A percentile compares a stretch with the other conserved stretches of the same genome.
phyloP scores from a whole-genome alignment of 2,329 filamentous ascomycete species.

The Hypoxylon sp. region DNA sequence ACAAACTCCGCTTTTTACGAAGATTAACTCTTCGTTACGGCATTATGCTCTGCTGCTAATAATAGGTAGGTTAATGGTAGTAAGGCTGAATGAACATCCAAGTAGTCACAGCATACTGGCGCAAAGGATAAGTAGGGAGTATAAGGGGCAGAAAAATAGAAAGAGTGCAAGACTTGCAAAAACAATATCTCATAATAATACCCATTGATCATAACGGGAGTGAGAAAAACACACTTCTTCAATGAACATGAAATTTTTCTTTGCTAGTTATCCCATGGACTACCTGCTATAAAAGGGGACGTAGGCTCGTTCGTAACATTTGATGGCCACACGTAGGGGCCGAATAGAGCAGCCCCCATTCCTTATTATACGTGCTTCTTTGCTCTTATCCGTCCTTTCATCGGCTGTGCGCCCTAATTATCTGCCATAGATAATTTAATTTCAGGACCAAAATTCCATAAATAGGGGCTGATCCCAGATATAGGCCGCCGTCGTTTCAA shows the following conservation, averaged over 20 bases:
- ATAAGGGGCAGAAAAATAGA: too few relatives aligned
- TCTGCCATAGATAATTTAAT: neutral
- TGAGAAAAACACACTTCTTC: neutral
- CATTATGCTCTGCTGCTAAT: too few relatives aligned
- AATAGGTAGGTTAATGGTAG: too few relatives aligned
- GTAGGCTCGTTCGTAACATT: neutral
- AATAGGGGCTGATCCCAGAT: neutral
- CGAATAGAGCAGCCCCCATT: neutral
- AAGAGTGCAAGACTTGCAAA: too few relatives aligned
- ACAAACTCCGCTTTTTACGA: too few relatives aligned
- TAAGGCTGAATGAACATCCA: neutral
- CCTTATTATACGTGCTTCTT: neutral
- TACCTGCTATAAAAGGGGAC: too few relatives aligned
- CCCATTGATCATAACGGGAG: too few relatives aligned
- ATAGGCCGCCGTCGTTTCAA: neutral
- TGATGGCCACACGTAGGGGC: neutral
- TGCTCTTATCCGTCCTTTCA: neutral
- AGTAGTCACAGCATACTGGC: too few relatives aligned
- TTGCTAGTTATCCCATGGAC: neutral
- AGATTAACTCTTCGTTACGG: too few relatives aligned
- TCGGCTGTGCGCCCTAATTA: neutral
- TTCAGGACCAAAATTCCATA: neutral
- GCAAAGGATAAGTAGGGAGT: neutral
- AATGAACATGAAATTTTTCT: neutral
- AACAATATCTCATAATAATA: too few relatives aligned